These are phyloP conservation scores for Calonectria pseudoturangicola DNA, from an alignment of 2,329 filamentous ascomycete species.

Conservation along the genomic window DNA sequence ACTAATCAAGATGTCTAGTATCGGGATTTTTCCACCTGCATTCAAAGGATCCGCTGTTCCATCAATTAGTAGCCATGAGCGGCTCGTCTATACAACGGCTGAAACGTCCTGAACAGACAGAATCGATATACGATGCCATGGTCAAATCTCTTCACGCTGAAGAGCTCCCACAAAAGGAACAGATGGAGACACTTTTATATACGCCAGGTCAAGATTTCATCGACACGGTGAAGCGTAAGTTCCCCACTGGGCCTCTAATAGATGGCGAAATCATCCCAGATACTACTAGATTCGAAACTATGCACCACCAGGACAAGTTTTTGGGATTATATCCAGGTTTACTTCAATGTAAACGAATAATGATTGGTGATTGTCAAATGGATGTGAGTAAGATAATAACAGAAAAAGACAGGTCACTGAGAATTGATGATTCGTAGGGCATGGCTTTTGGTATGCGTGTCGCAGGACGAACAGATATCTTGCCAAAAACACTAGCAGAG, in stretches of 20 bases:
- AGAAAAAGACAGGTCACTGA: too few species aligned
- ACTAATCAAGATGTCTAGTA: neutral
- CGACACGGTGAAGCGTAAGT: neutral
- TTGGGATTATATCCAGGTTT: neutral
- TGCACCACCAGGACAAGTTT: neutral
- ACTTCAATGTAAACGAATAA: neutral
- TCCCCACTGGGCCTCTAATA: neutral
- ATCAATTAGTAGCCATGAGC: slow-evolving; percentile 3
- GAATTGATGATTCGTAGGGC: neutral
- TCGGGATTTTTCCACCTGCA: slow-evolving; percentile 12
- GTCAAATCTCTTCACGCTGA: neutral
- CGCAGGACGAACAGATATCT: neutral
- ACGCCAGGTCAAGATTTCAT: neutral
- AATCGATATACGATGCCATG: neutral
- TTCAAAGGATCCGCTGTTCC: neutral
- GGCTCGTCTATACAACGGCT: slow-evolving; percentile 3
- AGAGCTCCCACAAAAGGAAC: neutral
- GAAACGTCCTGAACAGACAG: neutral
- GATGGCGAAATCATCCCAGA: neutral
- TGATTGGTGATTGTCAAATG: slow-evolving; percentile 8
- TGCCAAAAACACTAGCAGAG: neutral
- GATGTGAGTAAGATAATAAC: neutral
- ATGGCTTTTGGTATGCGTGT: neutral
- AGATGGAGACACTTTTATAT: neutral
- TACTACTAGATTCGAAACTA: neutral